Evolutionary conservation across 179 eudicot genomes (phyloP).

Genomic region (Nepenthes alata): DNA sequence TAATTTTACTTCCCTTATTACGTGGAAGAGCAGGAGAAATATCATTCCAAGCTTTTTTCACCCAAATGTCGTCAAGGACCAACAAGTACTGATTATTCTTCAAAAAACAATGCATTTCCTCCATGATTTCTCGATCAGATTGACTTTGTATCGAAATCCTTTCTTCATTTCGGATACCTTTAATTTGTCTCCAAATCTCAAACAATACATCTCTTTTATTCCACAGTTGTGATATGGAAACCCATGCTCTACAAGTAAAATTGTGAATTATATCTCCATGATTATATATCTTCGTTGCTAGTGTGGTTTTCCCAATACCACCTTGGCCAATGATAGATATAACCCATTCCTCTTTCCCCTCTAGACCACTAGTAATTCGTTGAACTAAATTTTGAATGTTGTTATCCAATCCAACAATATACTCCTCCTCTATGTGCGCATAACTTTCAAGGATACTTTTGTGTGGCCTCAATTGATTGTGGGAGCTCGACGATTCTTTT

Average conservation of each 20-base stretch:
- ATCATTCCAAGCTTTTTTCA: constrained; percentile 21
- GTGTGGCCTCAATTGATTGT: not conserved
- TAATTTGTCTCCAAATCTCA: constrained; percentile 10
- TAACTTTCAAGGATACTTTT: not conserved
- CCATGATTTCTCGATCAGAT: constrained; percentile 16
- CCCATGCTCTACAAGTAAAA: constrained; percentile 36
- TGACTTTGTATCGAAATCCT: not conserved
- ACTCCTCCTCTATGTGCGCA: not conserved
- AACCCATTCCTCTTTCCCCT: not conserved
- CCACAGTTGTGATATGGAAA: constrained; percentile 27
- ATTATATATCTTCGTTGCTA: constrained; percentile 34
- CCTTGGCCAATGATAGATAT: constrained; percentile 45
- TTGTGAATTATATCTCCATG: constrained; percentile 11
- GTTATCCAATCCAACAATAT: constrained; percentile 12
- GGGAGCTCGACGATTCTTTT: too few species aligned
- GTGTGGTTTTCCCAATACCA: constrained; percentile 47
- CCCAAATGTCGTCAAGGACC: constrained; percentile 53
- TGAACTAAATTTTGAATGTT: constrained; percentile 4
- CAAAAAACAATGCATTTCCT: constrained; percentile 18
- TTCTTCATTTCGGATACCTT: constrained; percentile 5
- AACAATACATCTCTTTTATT: constrained; percentile 13
- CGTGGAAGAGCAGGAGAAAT: constrained; percentile 24
- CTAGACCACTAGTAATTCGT: not conserved
- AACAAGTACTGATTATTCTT: constrained; percentile 24
- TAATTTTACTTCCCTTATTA: constrained; percentile 25